phyloP scores from a whole-genome alignment of 179 eudicot genomes.

The Beta macrorhiza region DNA sequence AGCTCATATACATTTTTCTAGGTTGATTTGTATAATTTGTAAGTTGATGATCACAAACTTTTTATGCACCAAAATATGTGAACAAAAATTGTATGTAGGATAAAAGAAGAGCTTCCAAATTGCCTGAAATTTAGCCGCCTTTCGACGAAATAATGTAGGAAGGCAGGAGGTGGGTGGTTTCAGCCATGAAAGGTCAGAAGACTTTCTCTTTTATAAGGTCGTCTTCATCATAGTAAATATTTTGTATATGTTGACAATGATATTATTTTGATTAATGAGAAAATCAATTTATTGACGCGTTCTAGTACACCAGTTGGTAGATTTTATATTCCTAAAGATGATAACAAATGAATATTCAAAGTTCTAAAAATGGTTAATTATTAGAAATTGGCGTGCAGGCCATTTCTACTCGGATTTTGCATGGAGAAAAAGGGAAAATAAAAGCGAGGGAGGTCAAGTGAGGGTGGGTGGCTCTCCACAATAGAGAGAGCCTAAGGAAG shows the following conservation, averaged over 20 bases:
- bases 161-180: slow-evolving; percentile 33
- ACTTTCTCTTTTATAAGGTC: slow-evolving; percentile 21
- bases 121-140: slow-evolving; percentile 33
- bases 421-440: background rate
- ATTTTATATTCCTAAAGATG: background rate
- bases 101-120: slow-evolving; percentile 11
- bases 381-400: slow-evolving; percentile 17
- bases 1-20: slow-evolving; percentile 13
- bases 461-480: slow-evolving; percentile 18
- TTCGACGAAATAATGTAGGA: slow-evolving; percentile 38
- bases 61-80: slow-evolving; percentile 9
- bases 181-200: slow-evolving; percentile 33
- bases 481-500: slow-evolving; percentile 22
- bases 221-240: slow-evolving; percentile 16
- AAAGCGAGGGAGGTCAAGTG: background rate
- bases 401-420: slow-evolving; percentile 10
- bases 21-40: slow-evolving; percentile 3
- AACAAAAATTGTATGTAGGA: background rate
- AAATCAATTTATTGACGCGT: slow-evolving; percentile 18
- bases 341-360: slow-evolving; percentile 6
- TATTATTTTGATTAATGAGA: background rate
- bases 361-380: slow-evolving; percentile 2
- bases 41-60: background rate
- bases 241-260: background rate
- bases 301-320: slow-evolving; percentile 2